Base-by-base conservation (phyloP, 768 basidiomycete species). In the Tremella yokohamensis region DNA sequence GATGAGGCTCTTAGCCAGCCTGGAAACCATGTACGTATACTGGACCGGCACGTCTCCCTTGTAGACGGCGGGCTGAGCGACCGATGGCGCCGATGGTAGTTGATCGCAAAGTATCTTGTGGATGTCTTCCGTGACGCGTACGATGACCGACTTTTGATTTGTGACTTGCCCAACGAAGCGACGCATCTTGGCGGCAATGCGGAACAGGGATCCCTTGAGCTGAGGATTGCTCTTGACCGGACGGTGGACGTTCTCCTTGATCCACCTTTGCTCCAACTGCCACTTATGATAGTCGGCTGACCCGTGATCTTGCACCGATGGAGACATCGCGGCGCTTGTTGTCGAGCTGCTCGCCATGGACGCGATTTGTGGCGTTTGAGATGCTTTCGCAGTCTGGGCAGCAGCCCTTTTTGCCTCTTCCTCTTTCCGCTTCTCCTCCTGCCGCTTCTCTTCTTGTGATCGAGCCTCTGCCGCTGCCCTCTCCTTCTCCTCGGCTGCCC, bases 1-100 rank as follows among this genome's bases (percentile, higher is more conserved):
- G 44, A 97, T 81, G 60, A 98, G 85, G 16, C 85, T 80, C 72
- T 98, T 97, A 48, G 90, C 81, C 40, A 97, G 83, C n/a, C 91
- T 87, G 19, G 89, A 92, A 45, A 93, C 83, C 19, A 87, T 81
- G 50, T 90, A 88, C 48, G 81, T 75, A 73, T 91, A 93, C 4
- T 63, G 44, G 34, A 69, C 55, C 1, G 76, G 64, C 0, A 63
- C 53, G 77, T 81, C 81, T 56, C 40, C 40, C 49, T 56, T 24
- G 29, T 63, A 61, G 52, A 63, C 61, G 15, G 74, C 60, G 44
- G 61, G 65, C 22, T 63, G 42, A 25, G 61, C 42, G 8, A 54
- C 22, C n/a, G 62, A 49, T 26, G 63, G 54, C 57, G 49, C 60
- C 18, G 47, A 40, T 13, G 54, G 60, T 19, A 65, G 56, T 40